Evolutionary conservation across 345 rosid species (phyloP).

Genomic region (Bretschneidera sinensis): DNA sequence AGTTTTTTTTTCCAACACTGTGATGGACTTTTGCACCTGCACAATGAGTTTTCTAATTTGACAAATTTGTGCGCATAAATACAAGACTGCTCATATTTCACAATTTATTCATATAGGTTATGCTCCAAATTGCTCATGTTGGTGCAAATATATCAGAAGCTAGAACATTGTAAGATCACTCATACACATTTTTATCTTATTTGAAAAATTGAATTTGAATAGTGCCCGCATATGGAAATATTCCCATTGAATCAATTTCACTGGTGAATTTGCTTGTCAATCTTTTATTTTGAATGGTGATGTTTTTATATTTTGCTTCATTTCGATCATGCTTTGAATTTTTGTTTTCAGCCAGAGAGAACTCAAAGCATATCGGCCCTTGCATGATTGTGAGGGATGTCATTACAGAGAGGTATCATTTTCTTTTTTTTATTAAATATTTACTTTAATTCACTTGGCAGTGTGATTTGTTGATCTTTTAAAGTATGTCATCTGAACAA

Average conservation of each 20-base stretch:
- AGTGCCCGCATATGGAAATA: not conserved
- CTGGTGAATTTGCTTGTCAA: not conserved
- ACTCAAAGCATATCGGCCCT: slow-evolving; percentile 27
- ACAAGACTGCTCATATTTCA: not conserved
- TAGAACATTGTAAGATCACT: slow-evolving; percentile 38
- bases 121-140: slow-evolving; percentile 26
- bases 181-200: not conserved
- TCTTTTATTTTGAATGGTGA: slow-evolving; percentile 4
- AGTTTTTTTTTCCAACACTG: not conserved
- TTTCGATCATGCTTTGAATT: slow-evolving; percentile 10
- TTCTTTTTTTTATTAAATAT: slow-evolving; percentile 2
- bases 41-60: not conserved
- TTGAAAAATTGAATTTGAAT: not conserved
- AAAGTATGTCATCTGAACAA: not conserved
- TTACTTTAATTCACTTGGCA: not conserved
- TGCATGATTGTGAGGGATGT: slow-evolving; percentile 32
- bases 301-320: slow-evolving; percentile 4
- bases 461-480: not conserved
- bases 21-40: not conserved
- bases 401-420: slow-evolving; percentile 36
- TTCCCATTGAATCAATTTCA: not conserved
- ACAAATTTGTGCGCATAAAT: not conserved
- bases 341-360: slow-evolving; percentile 37
- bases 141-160: slow-evolving; percentile 32
- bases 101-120: slow-evolving; percentile 31